Evolutionary conservation across 108 stramenopile species (phyloP), one percentile per base, ranked within the genome.

Genomic region (Cyclotella distinguenda): DNA sequence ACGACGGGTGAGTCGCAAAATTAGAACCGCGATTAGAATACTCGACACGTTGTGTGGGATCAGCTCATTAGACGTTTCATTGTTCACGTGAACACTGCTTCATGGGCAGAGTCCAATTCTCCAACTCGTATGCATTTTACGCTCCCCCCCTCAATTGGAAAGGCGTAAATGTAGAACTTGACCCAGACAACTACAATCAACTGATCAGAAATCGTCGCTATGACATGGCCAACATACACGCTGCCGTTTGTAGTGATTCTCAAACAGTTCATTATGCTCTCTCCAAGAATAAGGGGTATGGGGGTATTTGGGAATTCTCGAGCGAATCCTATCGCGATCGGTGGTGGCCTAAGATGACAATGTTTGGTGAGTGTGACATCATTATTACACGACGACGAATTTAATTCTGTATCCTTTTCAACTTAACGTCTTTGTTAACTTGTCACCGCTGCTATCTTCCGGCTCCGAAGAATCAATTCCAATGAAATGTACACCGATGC

Each of bases 261-360:
- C 58, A 67, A 34, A 47, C 72, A 25, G 68, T 74, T 2, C 73
- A 74, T 18, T 74, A 63, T 35, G 68, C 45, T 23, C 50, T 47
- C 27, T 60, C 26, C 33, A 60, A 59, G 6, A 22, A 60, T 40
- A 64, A 48, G 7, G 25, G 59, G 28, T 43, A 35, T 0, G 31
- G 43, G 8, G 73, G 73, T 4, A 56, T 74, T 19, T 74, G 73
- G 73, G 73, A 74, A 31, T 74, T 61, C 30, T 33, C 73, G 9
- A 69, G 30, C 26, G 67, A 61, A 32, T 9, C 44, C 2, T 61
- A 68, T 53, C 48, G 73, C 16, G 40, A 74, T 31, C 34, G 53
- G 32, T 69, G 33, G 42, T 74, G 73, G 73, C 60, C 58, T 2
- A 67, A 62, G 33, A 68, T 74, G 39, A 74, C 73, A 23, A 34